Evolutionary conservation across 352 stramenopile genomes (phyloP).

Genomic region (Pythium volutum): DNA sequence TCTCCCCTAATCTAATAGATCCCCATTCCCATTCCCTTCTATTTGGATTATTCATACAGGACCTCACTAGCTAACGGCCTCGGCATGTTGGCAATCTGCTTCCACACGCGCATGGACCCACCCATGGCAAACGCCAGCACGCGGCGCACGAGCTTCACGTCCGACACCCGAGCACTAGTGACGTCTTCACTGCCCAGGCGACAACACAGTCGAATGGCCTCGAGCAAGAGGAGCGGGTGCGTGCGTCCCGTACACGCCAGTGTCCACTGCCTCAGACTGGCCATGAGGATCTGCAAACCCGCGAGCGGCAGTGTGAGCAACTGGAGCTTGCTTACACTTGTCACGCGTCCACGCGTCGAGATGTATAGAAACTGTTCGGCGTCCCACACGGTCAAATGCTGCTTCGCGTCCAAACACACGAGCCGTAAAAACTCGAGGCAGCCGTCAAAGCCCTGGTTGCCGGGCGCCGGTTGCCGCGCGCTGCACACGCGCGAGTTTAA

Average conservation of each 20-base stretch:
- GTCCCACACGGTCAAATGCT: slow-evolving; percentile 84
- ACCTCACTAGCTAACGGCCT: slow-evolving; percentile 42
- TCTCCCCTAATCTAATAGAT: slow-evolving; percentile 8
- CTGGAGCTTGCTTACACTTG: slow-evolving; percentile 57
- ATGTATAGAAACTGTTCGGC: slow-evolving; percentile 76
- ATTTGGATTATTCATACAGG: slow-evolving; percentile 30
- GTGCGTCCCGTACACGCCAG: slow-evolving; percentile 31
- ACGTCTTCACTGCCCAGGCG: slow-evolving; percentile 38
- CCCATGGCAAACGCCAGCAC: slow-evolving; percentile 60
- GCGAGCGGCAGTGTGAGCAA: slow-evolving; percentile 60
- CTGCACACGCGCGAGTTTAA: slow-evolving; percentile 88
- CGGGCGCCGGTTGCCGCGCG: slow-evolving; percentile 67
- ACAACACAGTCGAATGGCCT: slow-evolving; percentile 53
- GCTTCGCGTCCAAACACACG: slow-evolving; percentile 35
- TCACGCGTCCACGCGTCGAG: slow-evolving; percentile 39
- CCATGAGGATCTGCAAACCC: slow-evolving; percentile 55
- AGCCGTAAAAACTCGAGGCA: slow-evolving; percentile 86
- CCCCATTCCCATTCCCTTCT: not conserved
- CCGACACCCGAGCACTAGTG: not conserved
- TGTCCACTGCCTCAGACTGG: slow-evolving; percentile 51
- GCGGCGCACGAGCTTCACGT: slow-evolving; percentile 45
- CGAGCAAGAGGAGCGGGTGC: slow-evolving; percentile 35
- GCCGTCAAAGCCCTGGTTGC: slow-evolving; percentile 87
- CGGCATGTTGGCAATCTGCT: slow-evolving; percentile 49
- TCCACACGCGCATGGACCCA: slow-evolving; percentile 63